These are phyloP conservation scores for Saccharomycodes ludwigii DNA, from an alignment of 805 yeast species.

Conservation along the genomic window DNA sequence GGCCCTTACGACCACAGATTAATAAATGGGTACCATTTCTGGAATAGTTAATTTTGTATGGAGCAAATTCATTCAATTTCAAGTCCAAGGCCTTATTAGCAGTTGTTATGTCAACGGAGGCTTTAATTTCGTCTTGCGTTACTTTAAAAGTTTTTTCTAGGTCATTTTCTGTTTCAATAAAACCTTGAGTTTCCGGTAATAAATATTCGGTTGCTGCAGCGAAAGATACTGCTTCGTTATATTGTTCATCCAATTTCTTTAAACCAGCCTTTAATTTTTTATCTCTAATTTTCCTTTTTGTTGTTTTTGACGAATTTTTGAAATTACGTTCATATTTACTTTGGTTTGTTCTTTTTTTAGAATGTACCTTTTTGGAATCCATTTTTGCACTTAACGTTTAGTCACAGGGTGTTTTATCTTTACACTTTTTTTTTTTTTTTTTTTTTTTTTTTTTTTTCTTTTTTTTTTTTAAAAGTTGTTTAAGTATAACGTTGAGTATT, in stretches of 20 bases:
- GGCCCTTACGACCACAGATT: constrained; percentile 86
- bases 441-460: too few species aligned
- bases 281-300: constrained; percentile 32
- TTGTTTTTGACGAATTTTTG: constrained; percentile 6
- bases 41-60: constrained; percentile 70
- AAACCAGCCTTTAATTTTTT: constrained; percentile 52
- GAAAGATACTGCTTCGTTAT: constrained; percentile 63
- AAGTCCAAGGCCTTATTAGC: constrained; percentile 65
- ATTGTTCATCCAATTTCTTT: constrained; percentile 55
- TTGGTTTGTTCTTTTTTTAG: constrained; percentile 19
- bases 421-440: too few species aligned
- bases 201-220: constrained; percentile 83
- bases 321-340: constrained; percentile 22
- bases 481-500: too few species aligned
- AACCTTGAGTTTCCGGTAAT: constrained; percentile 75
- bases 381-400: too few species aligned
- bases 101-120: constrained; percentile 67
- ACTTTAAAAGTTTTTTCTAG: constrained; percentile 88
- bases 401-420: too few species aligned
- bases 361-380: constrained; percentile 14
- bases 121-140: constrained; percentile 64
- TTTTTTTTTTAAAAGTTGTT: too few species aligned
- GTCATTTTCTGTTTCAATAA: constrained; percentile 78
- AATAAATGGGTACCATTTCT: constrained; percentile 80
- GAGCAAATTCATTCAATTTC: constrained; percentile 68